These are phyloP conservation scores for Suillus spraguei DNA, from an alignment of 768 basidiomycete species.

Conservation along the genomic window DNA sequence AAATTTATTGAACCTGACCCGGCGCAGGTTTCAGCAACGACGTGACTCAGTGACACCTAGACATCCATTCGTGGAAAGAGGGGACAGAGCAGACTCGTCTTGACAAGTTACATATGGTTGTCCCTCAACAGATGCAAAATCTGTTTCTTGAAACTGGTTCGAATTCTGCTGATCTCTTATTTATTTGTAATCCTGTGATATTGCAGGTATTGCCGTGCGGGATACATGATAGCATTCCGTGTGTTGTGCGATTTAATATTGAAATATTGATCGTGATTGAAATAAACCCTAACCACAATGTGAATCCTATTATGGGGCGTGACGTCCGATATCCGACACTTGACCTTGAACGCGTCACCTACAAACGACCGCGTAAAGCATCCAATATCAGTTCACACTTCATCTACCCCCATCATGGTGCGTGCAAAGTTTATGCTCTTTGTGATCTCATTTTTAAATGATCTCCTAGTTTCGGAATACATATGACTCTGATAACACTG, in stretches of 20 bases:
- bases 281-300: slow-evolving; percentile 7
- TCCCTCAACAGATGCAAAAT: background rate
- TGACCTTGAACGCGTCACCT: slow-evolving; percentile 37
- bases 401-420: slow-evolving; percentile 32
- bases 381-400: slow-evolving; percentile 17
- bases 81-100: background rate
- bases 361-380: slow-evolving; percentile 9
- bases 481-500: slow-evolving; percentile 98
- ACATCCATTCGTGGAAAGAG: too few relatives aligned
- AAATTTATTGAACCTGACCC: too few relatives aligned
- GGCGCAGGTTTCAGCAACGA: too few relatives aligned
- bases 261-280: too few relatives aligned
- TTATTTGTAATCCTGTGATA: too few relatives aligned
- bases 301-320: background rate
- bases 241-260: too few relatives aligned
- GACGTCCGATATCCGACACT: slow-evolving; percentile 18
- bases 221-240: too few relatives aligned
- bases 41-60: too few relatives aligned
- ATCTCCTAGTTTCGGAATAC: slow-evolving; percentile 82
- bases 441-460: slow-evolving; percentile 11
- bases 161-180: too few relatives aligned
- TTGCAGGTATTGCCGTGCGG: too few relatives aligned
- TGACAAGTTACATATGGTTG: background rate
- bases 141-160: background rate
- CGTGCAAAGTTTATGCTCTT: slow-evolving; percentile 14